Percentiles rank a stretch among this genome's conserved stretches.
These are phyloP conservation scores for Malbranchea zuffiana DNA, from an alignment of 2,329 filamentous ascomycete genomes.

Conservation along the genomic window DNA sequence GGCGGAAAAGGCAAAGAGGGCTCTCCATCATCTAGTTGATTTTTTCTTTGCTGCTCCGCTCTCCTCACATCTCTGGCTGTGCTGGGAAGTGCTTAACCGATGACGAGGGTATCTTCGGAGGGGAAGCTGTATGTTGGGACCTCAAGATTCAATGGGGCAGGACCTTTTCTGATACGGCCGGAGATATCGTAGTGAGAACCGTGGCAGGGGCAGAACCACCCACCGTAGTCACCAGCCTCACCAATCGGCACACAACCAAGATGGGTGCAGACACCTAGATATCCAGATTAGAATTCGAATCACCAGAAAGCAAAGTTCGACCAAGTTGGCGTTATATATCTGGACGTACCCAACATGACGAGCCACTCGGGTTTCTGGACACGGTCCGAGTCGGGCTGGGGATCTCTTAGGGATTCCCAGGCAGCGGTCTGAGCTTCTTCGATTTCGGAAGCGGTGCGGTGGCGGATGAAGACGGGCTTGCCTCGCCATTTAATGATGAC, in stretches of 20 bases:
- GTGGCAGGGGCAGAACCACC: slow-evolving; percentile 99
- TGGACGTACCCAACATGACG: slow-evolving; percentile 75
- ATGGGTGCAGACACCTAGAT: slow-evolving; percentile 89
- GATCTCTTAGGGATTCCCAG: slow-evolving; percentile 75
- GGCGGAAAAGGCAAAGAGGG: slow-evolving; percentile 9
- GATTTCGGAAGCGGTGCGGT: slow-evolving; percentile 89
- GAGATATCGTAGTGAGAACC: slow-evolving; percentile 99
- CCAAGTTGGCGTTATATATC: slow-evolving; percentile 17
- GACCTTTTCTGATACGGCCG: slow-evolving; percentile 93
- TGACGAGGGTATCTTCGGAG: slow-evolving; percentile 75
- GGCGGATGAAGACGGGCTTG: slow-evolving; percentile 99
- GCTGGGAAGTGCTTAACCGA: slow-evolving; percentile 58
- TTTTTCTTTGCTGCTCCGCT: neutral
- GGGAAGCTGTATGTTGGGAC: slow-evolving; percentile 87
- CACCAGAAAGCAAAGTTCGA: neutral
- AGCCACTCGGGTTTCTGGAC: slow-evolving; percentile 98
- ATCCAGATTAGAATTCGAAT: neutral
- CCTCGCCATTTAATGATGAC: slow-evolving; percentile 99
- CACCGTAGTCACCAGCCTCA: slow-evolving; percentile 93
- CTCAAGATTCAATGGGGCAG: slow-evolving; percentile 94
- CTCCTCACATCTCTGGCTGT: neutral
- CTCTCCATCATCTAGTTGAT: slow-evolving; percentile 6
- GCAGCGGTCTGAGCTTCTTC: slow-evolving; percentile 85
- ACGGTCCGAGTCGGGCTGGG: slow-evolving; percentile 80
- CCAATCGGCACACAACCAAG: slow-evolving; percentile 98